A percentile compares a stretch with the other conserved stretches of the same genome.
These are phyloP conservation scores for Aspergillus costaricaensis DNA, from an alignment of 2,329 filamentous ascomycete species.

Conservation along the genomic window DNA sequence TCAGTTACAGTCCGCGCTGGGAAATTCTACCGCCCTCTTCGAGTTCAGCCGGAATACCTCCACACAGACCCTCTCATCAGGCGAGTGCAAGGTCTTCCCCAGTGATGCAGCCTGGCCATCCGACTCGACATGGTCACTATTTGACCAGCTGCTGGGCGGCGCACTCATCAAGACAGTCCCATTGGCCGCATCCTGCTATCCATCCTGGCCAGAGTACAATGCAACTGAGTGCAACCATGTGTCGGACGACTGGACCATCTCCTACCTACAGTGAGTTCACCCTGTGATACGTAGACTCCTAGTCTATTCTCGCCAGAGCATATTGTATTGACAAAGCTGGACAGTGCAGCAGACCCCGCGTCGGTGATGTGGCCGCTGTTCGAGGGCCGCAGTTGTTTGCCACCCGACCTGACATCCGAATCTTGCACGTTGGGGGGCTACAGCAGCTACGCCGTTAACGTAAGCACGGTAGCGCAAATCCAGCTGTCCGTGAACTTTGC, in stretches of 20 bases:
- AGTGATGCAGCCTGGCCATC: slow-evolving; percentile 29
- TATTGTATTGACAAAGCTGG: not conserved
- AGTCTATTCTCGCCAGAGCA: no score
- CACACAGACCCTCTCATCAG: not conserved
- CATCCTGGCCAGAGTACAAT: slow-evolving; percentile 28
- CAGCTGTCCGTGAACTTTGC: slow-evolving; percentile 36
- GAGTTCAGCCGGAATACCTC: slow-evolving; percentile 23
- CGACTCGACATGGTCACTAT: slow-evolving; percentile 23
- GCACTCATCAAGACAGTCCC: slow-evolving; percentile 31
- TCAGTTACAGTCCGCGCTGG: slow-evolving; percentile 7
- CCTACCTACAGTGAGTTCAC: slow-evolving; percentile 28
- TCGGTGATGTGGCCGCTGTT: slow-evolving; percentile 33
- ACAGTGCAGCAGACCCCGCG: slow-evolving; percentile 25
- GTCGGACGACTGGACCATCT: slow-evolving; percentile 26
- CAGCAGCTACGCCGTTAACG: slow-evolving; percentile 40
- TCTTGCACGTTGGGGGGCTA: slow-evolving; percentile 35
- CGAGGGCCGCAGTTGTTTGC: slow-evolving; percentile 29
- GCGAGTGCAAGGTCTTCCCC: slow-evolving; percentile 29
- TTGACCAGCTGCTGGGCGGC: slow-evolving; percentile 26
- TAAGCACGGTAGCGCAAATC: slow-evolving; percentile 35
- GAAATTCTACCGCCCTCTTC: slow-evolving; percentile 23
- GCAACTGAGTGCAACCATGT: slow-evolving; percentile 21
- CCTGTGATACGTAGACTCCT: no score
- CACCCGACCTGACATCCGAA: slow-evolving; percentile 25
- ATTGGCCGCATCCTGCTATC: slow-evolving; percentile 30